Percentiles rank a stretch among this genome's conserved stretches.
Conservation (phyloP, 2,329 filamentous ascomycete genomes). For the Curvularia spicifera region DNA sequence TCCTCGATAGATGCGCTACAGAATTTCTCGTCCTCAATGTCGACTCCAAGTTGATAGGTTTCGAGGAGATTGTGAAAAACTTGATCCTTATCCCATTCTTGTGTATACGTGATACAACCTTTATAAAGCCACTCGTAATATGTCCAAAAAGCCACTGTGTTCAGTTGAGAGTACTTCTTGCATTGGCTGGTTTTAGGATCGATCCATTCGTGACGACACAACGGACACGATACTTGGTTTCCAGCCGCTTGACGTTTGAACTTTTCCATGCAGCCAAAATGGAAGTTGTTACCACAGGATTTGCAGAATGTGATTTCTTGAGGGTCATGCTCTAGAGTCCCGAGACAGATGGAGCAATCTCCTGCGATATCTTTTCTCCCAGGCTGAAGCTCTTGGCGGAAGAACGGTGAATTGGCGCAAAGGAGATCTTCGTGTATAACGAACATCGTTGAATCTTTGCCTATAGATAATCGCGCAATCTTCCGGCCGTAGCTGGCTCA, state of each 20-base stretch:
- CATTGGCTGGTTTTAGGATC: background rate
- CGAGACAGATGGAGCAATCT: background rate
- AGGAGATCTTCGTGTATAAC: conserved; percentile 1
- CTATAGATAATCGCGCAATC: background rate
- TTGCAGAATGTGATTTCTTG: conserved; percentile 1
- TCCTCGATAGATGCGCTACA: too few relatives aligned
- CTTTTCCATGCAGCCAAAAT: background rate
- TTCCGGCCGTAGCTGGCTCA: background rate
- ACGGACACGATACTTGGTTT: background rate
- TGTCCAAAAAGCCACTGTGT: background rate
- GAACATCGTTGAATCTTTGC: background rate
- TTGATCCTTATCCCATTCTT: background rate
- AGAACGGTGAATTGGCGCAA: background rate
- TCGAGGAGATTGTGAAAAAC: background rate
- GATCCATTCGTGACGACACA: background rate
- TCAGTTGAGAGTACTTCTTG: too few relatives aligned
- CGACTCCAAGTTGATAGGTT: background rate
- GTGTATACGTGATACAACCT: background rate
- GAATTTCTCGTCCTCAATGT: too few relatives aligned
- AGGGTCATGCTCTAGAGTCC: background rate
- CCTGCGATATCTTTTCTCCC: background rate
- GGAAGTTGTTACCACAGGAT: conserved; percentile 4
- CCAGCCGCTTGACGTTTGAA: background rate
- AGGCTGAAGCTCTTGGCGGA: background rate
- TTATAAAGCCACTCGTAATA: background rate